Evolutionary conservation across 352 stramenopile genomes (phyloP).

Genomic region (Nannochloropsis limnetica): DNA sequence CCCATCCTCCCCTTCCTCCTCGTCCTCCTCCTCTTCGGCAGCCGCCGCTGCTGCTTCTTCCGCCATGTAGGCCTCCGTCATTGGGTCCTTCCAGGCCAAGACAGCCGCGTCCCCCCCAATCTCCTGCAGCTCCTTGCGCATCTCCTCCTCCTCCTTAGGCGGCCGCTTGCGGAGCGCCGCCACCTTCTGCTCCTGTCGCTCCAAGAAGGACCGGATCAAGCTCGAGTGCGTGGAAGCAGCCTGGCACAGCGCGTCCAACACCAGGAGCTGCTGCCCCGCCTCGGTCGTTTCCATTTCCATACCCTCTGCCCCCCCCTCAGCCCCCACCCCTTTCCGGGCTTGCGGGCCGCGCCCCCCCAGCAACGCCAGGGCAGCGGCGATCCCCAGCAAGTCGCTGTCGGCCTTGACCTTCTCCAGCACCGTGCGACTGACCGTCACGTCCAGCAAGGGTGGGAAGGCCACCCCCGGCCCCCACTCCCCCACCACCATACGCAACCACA

Average conservation of each 20-base stretch:
- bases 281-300: background rate
- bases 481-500: constrained; percentile 8
- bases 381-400: background rate
- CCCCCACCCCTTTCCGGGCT: background rate
- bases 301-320: background rate
- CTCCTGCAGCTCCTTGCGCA: constrained; percentile 30
- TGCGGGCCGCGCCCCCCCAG: background rate
- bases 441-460: background rate
- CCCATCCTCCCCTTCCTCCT: background rate
- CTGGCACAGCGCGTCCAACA: constrained; percentile 21
- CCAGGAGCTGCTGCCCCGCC: background rate
- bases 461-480: constrained; percentile 15
- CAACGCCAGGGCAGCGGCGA: background rate
- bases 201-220: constrained; percentile 12
- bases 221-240: constrained; percentile 1
- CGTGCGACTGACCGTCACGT: constrained; percentile 20
- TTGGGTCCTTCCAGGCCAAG: background rate
- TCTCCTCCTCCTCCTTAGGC: constrained; percentile 14
- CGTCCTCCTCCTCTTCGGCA: background rate
- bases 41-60: background rate
- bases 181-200: constrained; percentile 12
- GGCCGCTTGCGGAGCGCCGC: background rate
- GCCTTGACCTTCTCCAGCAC: constrained; percentile 15
- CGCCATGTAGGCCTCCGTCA: constrained; percentile 28
- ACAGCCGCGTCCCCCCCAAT: constrained; percentile 7